These are phyloP conservation scores for Huntiella savannae DNA, from an alignment of 2,329 filamentous ascomycete species.

Conservation along the genomic window DNA sequence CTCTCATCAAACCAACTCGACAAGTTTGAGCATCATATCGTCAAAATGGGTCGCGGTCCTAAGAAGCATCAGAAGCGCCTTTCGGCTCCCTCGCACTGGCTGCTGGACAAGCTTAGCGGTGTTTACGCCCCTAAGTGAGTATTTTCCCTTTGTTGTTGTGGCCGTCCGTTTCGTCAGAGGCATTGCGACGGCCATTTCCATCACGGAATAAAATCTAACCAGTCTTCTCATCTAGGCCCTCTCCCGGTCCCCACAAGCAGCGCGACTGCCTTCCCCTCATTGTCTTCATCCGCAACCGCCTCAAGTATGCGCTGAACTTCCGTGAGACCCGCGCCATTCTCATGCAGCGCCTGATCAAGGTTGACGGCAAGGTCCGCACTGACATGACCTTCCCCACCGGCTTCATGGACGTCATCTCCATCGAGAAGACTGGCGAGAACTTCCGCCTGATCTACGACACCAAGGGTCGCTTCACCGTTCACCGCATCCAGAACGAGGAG, in stretches of 20 bases:
- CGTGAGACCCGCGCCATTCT: slow-evolving; percentile 95
- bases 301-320: slow-evolving; percentile 99
- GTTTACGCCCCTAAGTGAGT: slow-evolving; percentile 44
- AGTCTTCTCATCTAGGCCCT: slow-evolving; percentile 26
- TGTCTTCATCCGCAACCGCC: slow-evolving; percentile 89
- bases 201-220: slow-evolving; percentile 3
- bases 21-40: slow-evolving; percentile 16
- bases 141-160: background rate
- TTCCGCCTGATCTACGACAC: slow-evolving; percentile 99
- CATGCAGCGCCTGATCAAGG: slow-evolving; percentile 99
- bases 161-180: background rate
- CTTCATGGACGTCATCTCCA: slow-evolving; percentile 98
- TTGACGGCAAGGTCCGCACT: slow-evolving; percentile 98
- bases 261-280: slow-evolving; percentile 97
- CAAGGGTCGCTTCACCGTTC: slow-evolving; percentile 99
- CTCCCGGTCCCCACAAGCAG: slow-evolving; percentile 92
- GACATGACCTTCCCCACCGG: slow-evolving; percentile 93
- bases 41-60: slow-evolving; percentile 48
- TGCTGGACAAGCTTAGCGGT: slow-evolving; percentile 98
- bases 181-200: background rate
- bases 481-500: slow-evolving; percentile 98
- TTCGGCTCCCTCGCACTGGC: slow-evolving; percentile 97
- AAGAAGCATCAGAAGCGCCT: slow-evolving; percentile 99
- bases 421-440: slow-evolving; percentile 99
- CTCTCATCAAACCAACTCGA: slow-evolving; percentile 9